A percentile compares a stretch with the other conserved stretches of the same genome.
These are phyloP conservation scores for Eucalyptus paniculata DNA, from an alignment of 345 rosid species.

Conservation along the genomic window DNA sequence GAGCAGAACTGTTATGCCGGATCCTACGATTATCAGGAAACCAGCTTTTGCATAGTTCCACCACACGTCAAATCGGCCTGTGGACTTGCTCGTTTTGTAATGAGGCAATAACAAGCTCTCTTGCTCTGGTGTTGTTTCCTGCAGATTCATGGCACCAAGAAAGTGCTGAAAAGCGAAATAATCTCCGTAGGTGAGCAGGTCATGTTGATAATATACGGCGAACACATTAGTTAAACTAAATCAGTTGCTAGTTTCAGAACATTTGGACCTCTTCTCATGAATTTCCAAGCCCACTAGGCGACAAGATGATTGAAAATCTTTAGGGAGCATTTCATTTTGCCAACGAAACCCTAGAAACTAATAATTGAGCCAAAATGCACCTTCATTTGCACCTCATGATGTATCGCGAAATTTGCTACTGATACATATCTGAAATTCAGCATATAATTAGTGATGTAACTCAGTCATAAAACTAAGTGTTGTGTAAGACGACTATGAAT, in stretches of 20 bases:
- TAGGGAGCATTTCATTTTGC: background rate
- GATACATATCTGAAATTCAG: background rate
- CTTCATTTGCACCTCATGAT: background rate
- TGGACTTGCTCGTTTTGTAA: background rate
- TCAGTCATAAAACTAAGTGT: background rate
- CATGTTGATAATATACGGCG: background rate
- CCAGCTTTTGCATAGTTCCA: constrained; percentile 20
- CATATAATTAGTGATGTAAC: background rate
- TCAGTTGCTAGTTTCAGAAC: background rate
- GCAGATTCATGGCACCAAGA: background rate
- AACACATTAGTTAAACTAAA: background rate
- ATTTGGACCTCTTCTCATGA: background rate
- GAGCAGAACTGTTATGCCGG: constrained; percentile 6
- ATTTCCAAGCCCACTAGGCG: background rate
- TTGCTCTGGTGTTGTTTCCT: constrained; percentile 1
- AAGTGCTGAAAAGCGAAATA: background rate
- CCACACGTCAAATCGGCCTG: background rate
- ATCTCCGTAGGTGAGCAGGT: background rate
- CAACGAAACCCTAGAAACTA: background rate
- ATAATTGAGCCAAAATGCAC: background rate
- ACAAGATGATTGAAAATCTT: background rate
- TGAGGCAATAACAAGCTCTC: constrained; percentile 1
- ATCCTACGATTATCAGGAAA: constrained; percentile 16
- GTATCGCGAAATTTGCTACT: background rate
- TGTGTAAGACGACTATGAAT: background rate